Percentiles rank a stretch among this genome's conserved stretches.
These are phyloP conservation scores for Trichothecium sympodiale DNA, from an alignment of 2,329 filamentous ascomycete species.

Conservation along the genomic window DNA sequence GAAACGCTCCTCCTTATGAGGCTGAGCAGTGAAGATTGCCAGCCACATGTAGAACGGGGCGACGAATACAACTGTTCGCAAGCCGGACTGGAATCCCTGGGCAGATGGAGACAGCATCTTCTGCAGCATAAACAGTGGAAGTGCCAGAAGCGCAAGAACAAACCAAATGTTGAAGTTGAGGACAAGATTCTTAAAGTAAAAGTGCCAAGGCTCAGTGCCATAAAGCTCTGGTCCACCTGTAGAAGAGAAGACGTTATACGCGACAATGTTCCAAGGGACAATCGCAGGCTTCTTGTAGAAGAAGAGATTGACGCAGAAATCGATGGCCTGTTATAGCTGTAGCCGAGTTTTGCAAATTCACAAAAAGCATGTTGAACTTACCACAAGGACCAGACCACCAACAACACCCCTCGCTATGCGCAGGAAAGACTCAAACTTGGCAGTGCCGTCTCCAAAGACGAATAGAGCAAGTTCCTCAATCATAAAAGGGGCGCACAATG, in stretches of 20 bases:
- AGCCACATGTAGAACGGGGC: slow-evolving; percentile 93
- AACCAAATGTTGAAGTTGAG: slow-evolving; percentile 98
- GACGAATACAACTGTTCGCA: slow-evolving; percentile 69
- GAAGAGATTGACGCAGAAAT: slow-evolving; percentile 64
- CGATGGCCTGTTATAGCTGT: slow-evolving; percentile 42
- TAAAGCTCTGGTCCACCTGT: slow-evolving; percentile 82
- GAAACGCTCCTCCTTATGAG: slow-evolving; percentile 96
- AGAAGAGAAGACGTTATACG: slow-evolving; percentile 86
- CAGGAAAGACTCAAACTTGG: slow-evolving; percentile 46
- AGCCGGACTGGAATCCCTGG: slow-evolving; percentile 54
- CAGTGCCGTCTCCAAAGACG: slow-evolving; percentile 41
- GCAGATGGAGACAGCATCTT: slow-evolving; percentile 51
- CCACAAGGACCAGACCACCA: slow-evolving; percentile 56
- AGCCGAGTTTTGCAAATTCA: not conserved
- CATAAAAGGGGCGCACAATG: slow-evolving; percentile 70
- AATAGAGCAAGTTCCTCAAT: slow-evolving; percentile 60
- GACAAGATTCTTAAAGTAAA: slow-evolving; percentile 82
- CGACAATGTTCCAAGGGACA: slow-evolving; percentile 85
- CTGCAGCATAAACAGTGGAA: slow-evolving; percentile 68
- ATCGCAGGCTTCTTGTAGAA: slow-evolving; percentile 73
- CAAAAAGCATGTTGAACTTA: slow-evolving; percentile 28
- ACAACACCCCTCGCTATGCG: slow-evolving; percentile 58
- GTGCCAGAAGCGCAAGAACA: slow-evolving; percentile 59
- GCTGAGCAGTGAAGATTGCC: slow-evolving; percentile 78
- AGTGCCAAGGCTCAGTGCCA: slow-evolving; percentile 92